Evolutionary conservation across 805 yeast species (phyloP).

Genomic region (Wickerhamiella azymoides): DNA sequence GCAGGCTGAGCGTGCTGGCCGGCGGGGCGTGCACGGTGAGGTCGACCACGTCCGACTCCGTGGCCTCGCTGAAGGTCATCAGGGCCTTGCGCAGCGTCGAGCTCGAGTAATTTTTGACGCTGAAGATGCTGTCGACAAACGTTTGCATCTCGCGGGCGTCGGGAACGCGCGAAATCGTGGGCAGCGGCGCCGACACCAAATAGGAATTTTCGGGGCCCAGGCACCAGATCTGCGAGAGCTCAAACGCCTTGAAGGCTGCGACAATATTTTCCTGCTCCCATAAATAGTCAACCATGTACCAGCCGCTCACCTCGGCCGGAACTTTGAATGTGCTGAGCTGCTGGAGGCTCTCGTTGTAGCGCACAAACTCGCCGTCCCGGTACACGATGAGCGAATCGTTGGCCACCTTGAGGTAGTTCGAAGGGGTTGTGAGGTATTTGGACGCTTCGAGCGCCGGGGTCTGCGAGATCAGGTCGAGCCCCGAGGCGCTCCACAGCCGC

Average conservation of each 20-base stretch:
- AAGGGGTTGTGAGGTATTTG: slow-evolving; percentile 8
- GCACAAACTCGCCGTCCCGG: slow-evolving; percentile 3
- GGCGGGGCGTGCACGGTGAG: slow-evolving; percentile 5
- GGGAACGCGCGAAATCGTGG: slow-evolving; percentile 6
- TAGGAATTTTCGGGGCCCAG: background rate
- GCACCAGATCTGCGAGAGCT: slow-evolving; percentile 6
- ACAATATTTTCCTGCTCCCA: background rate
- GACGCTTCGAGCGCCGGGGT: background rate
- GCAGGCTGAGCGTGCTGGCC: slow-evolving; percentile 1
- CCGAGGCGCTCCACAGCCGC: slow-evolving; percentile 44
- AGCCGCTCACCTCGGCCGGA: background rate
- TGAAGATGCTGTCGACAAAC: slow-evolving; percentile 6
- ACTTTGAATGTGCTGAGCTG: background rate
- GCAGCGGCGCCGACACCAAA: background rate
- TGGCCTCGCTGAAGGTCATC: background rate
- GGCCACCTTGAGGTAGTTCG: slow-evolving; percentile 10
- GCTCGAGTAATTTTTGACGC: slow-evolving; percentile 4
- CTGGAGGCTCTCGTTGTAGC: slow-evolving; percentile 4
- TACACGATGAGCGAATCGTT: slow-evolving; percentile 8
- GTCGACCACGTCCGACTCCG: slow-evolving; percentile 2
- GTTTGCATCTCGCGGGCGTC: slow-evolving; percentile 9
- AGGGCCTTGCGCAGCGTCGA: slow-evolving; percentile 8
- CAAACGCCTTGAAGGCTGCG: slow-evolving; percentile 13
- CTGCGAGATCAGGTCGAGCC: slow-evolving; percentile 21
- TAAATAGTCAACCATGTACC: slow-evolving; percentile 5